A percentile compares a stretch with the other conserved stretches of the same genome.
phyloP scores from a whole-genome alignment of 768 basidiomycete species.

The Pisolithus albus region DNA sequence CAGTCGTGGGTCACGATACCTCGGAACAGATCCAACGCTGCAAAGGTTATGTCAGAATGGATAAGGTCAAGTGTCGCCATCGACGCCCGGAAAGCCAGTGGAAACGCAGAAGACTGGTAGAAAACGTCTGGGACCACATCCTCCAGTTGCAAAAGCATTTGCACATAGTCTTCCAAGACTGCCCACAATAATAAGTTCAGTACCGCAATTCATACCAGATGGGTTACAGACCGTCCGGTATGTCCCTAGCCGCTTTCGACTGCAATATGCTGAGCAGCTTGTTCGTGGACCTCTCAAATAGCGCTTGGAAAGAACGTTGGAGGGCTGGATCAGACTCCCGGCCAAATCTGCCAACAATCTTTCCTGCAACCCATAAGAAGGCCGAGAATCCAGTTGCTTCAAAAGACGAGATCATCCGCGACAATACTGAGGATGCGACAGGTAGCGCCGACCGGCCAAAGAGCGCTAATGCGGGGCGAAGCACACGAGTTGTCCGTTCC shows the following conservation, averaged over 20 bases:
- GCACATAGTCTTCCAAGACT: slow-evolving; percentile 95
- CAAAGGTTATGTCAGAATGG: slow-evolving; percentile 74
- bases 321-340: slow-evolving; percentile 52
- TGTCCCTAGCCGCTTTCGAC: slow-evolving; percentile 57
- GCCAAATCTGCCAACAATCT: slow-evolving; percentile 73
- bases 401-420: slow-evolving; percentile 72
- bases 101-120: slow-evolving; percentile 73
- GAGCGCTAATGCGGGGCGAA: slow-evolving; percentile 78
- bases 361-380: slow-evolving; percentile 92
- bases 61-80: slow-evolving; percentile 79
- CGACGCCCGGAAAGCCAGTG: slow-evolving; percentile 66
- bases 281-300: slow-evolving; percentile 72
- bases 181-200: slow-evolving; percentile 4
- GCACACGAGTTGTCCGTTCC: slow-evolving; percentile 77
- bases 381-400: slow-evolving; percentile 75
- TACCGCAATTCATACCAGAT: not conserved
- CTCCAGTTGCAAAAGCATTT: slow-evolving; percentile 64
- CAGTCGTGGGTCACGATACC: slow-evolving; percentile 70
- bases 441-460: slow-evolving; percentile 64
- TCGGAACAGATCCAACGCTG: slow-evolving; percentile 75
- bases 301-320: slow-evolving; percentile 47
- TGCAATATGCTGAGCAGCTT: slow-evolving; percentile 65
- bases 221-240: slow-evolving; percentile 78
- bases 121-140: slow-evolving; percentile 67
- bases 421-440: slow-evolving; percentile 63